Evolutionary conservation across 2,329 filamentous ascomycete species (phyloP).

Genomic region (Hymenoscyphus fructigenus): DNA sequence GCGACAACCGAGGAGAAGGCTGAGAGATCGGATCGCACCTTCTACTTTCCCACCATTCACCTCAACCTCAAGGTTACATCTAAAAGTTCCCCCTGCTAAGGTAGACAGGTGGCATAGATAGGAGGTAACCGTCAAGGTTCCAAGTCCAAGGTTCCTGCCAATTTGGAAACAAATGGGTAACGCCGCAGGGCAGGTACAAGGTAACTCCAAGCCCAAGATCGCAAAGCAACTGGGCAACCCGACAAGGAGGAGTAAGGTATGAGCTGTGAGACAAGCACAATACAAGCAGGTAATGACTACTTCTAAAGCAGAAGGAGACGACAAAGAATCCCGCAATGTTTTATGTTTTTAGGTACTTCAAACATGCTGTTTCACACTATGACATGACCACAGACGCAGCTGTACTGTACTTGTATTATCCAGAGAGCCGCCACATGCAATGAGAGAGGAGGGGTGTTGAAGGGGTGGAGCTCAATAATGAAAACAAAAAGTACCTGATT

Average conservation of each 20-base stretch:
- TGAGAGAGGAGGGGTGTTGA: neutral
- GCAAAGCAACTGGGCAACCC: neutral
- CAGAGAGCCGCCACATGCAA: neutral
- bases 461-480: neutral
- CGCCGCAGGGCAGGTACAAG: neutral
- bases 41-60: neutral
- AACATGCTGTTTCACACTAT: slow-evolving; percentile 1
- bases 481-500: slow-evolving; percentile 6
- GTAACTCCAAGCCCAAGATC: neutral
- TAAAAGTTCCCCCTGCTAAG: neutral
- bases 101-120: neutral
- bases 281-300: neutral
- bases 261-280: neutral
- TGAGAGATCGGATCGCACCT: neutral
- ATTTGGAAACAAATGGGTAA: neutral
- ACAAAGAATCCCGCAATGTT: neutral
- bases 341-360: neutral
- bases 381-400: neutral
- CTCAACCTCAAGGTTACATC: neutral
- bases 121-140: neutral
- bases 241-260: neutral
- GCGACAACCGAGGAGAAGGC: neutral
- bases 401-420: neutral
- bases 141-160: neutral
- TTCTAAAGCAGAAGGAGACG: neutral